These are phyloP conservation scores for Trichaptum fuscoviolaceum DNA, from an alignment of 768 basidiomycete genomes.

Conservation along the genomic window DNA sequence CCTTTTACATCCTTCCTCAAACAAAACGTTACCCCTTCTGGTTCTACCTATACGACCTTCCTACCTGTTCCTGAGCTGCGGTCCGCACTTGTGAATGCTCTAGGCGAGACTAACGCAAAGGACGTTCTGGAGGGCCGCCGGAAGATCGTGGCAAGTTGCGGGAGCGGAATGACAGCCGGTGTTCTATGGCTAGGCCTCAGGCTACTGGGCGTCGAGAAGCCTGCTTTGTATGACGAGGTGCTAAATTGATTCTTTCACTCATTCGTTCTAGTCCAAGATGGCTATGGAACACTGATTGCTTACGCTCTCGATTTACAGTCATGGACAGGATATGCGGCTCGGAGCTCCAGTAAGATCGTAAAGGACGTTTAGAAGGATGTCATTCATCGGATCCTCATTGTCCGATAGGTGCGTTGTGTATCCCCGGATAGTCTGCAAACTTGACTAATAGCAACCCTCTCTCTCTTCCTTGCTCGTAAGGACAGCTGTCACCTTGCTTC, in stretches of 20 bases:
- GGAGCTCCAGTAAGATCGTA: constrained; percentile 68
- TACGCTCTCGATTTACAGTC: constrained; percentile 48
- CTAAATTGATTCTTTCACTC: constrained; percentile 18
- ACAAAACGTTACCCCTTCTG: constrained; percentile 32
- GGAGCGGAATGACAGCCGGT: constrained; percentile 98
- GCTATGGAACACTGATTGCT: constrained; percentile 13
- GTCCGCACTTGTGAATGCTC: constrained; percentile 50
- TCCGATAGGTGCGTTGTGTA: not conserved
- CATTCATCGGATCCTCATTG: not conserved
- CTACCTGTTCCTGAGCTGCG: constrained; percentile 53
- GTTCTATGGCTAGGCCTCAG: constrained; percentile 91
- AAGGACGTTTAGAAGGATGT: constrained; percentile 27
- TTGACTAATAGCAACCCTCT: not conserved
- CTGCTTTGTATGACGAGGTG: constrained; percentile 94
- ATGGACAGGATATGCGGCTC: constrained; percentile 90
- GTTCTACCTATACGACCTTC: constrained; percentile 47
- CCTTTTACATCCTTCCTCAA: constrained; percentile 76
- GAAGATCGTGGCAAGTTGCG: constrained; percentile 73
- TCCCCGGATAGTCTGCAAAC: not conserved
- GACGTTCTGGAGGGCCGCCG: constrained; percentile 55
- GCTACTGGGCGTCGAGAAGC: constrained; percentile 51
- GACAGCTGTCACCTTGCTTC: not conserved
- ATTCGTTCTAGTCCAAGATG: too few species aligned
- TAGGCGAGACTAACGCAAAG: constrained; percentile 55
- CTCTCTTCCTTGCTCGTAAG: too few species aligned